phyloP scores from a whole-genome alignment of 176 grass and related monocot genomes.

The Puya raimondii region DNA sequence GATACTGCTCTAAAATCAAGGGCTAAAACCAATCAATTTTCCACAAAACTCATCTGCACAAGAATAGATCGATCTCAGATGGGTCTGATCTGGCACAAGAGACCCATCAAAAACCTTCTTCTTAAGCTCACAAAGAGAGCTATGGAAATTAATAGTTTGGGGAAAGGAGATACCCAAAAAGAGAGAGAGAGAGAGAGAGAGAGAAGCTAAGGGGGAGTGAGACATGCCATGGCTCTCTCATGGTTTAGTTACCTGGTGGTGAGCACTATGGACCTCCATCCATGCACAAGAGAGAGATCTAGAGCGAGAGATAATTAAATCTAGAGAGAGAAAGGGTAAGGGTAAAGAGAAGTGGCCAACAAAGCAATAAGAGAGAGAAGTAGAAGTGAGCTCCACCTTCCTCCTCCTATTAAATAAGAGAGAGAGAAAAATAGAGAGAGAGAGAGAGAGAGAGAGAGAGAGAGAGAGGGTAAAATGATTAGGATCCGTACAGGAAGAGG shows the following conservation, averaged over 20 bases:
- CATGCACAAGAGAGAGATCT: slow-evolving; percentile 4
- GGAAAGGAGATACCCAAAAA: background rate
- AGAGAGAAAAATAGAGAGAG: background rate
- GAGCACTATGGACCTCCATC: slow-evolving; percentile 4
- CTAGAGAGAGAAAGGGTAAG: background rate
- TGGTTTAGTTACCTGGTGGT: slow-evolving; percentile 8
- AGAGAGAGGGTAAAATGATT: background rate
- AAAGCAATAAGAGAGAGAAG: slow-evolving; percentile 2
- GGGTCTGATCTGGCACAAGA: too few relatives aligned
- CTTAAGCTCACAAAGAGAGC: too few relatives aligned
- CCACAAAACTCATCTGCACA: too few relatives aligned
- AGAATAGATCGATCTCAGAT: too few relatives aligned
- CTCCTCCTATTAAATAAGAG: too few relatives aligned
- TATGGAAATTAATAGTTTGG: background rate
- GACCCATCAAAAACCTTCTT: too few relatives aligned
- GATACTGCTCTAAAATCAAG: too few relatives aligned
- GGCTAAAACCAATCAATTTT: too few relatives aligned
- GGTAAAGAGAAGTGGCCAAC: background rate
- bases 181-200: too few relatives aligned
- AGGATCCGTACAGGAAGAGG: background rate
- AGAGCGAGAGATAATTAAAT: too few relatives aligned
- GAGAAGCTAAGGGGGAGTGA: background rate
- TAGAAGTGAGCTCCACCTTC: background rate
- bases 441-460: background rate
- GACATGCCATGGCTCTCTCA: background rate